Evolutionary conservation across 352 stramenopile species (phyloP).

Genomic region (Pythium sp.): DNA sequence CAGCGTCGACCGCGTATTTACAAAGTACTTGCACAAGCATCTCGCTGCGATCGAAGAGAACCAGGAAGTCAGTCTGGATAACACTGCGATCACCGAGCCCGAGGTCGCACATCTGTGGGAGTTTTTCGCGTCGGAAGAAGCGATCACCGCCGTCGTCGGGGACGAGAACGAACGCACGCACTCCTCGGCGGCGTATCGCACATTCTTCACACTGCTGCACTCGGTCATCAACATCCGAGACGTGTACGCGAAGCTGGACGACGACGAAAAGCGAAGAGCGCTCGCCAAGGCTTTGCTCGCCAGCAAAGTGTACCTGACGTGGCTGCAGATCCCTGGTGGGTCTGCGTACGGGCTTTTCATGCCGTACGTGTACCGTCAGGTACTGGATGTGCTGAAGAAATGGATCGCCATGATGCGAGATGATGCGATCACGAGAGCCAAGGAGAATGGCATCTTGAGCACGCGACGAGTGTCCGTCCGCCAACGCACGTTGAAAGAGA

Average conservation of each 20-base stretch:
- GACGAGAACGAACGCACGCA: conserved; percentile 32
- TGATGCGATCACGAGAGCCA: conserved; percentile 11
- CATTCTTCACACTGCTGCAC: conserved; percentile 61
- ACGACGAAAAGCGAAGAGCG: conserved; percentile 34
- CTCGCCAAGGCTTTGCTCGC: conserved; percentile 65
- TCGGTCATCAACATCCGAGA: conserved; percentile 58
- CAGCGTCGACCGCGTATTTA: conserved; percentile 49
- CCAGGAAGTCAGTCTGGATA: conserved; percentile 1
- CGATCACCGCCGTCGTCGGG: conserved; percentile 32
- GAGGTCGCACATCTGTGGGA: conserved; percentile 41
- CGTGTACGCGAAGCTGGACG: conserved; percentile 36
- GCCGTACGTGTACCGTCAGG: conserved; percentile 80
- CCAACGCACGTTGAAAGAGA: conserved; percentile 16
- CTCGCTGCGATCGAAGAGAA: conserved; percentile 17
- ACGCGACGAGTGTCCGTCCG: conserved; percentile 8
- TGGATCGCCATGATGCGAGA: conserved; percentile 49
- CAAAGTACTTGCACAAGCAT: conserved; percentile 49
- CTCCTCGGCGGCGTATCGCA: conserved; percentile 50
- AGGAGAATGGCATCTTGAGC: conserved; percentile 1
- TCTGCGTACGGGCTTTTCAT: conserved; percentile 84
- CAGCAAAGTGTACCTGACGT: conserved; percentile 73
- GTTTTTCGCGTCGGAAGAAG: conserved; percentile 57
- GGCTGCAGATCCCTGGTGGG: conserved; percentile 78
- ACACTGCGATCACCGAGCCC: conserved; percentile 9
- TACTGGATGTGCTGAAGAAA: conserved; percentile 77